These are phyloP conservation scores for Leccinum obscurum DNA, from an alignment of 768 basidiomycete genomes.

Conservation along the genomic window DNA sequence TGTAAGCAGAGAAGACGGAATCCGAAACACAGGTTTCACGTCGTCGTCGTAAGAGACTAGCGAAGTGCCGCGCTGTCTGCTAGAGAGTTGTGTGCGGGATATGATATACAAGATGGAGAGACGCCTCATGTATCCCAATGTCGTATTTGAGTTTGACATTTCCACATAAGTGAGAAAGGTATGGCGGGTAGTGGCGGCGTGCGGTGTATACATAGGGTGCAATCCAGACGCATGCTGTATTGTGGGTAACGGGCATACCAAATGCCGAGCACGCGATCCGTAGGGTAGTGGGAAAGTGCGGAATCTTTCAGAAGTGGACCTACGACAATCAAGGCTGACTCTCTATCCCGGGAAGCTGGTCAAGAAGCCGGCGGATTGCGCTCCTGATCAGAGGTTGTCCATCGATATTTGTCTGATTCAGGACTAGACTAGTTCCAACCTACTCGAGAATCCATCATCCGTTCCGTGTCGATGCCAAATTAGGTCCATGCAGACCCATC, in stretches of 20 bases:
- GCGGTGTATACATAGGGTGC: background rate
- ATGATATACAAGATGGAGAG: background rate
- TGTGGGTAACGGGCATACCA: background rate
- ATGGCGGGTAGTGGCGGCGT: background rate
- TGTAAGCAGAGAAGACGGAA: background rate
- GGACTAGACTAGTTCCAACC: background rate
- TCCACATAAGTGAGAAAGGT: background rate
- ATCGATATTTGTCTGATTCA: background rate
- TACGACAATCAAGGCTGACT: background rate
- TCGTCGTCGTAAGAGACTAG: background rate
- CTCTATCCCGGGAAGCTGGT: background rate
- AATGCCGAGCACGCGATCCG: background rate
- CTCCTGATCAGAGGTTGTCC: background rate
- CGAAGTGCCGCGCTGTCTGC: background rate
- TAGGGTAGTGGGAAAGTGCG: background rate
- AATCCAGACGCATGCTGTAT: background rate
- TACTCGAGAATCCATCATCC: slow-evolving; percentile 1
- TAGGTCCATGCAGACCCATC: background rate
- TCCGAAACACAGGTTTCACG: slow-evolving; percentile 7
- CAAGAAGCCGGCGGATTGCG: background rate
- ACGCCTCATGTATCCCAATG: background rate
- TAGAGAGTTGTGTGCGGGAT: background rate
- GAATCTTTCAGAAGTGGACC: background rate
- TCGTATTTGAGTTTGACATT: background rate
- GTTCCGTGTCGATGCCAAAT: background rate